Percentiles rank a stretch among this genome's conserved stretches.
These are phyloP conservation scores for Malus hybrid DNA, from an alignment of 331 rosid genomes.

Conservation along the genomic window DNA sequence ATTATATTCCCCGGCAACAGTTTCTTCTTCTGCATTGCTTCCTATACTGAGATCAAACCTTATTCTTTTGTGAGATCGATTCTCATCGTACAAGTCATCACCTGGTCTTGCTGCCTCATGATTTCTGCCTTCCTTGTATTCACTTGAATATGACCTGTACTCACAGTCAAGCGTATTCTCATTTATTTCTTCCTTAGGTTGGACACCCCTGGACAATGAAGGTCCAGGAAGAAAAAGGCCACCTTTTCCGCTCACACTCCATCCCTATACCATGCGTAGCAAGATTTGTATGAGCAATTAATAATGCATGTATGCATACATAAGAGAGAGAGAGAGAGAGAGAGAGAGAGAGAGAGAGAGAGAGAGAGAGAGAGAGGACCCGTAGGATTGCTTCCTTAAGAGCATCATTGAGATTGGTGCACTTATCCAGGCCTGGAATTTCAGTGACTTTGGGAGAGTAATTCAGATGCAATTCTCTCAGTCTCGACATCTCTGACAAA, in stretches of 20 bases:
- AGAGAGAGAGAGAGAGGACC: not conserved
- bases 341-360: not conserved
- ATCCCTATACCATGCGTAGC: not conserved
- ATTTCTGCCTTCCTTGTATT: not conserved
- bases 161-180: not conserved
- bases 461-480: not conserved
- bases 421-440: not conserved
- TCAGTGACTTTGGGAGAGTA: not conserved
- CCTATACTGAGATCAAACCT: no score
- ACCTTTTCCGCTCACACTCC: not conserved
- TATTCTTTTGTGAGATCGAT: not conserved
- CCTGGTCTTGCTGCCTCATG: not conserved
- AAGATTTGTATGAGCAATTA: not conserved
- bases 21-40: no score
- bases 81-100: not conserved
- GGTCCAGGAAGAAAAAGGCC: conserved; percentile 1
- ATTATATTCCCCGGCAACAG: no score
- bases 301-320: not conserved
- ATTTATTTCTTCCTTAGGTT: not conserved
- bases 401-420: not conserved
- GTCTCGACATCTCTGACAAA: not conserved
- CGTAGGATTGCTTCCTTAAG: not conserved
- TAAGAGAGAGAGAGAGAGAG: not conserved
- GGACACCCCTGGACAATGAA: not conserved
- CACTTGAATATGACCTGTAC: not conserved